phyloP scores from a whole-genome alignment of 192 early-diverging fungal genomes.

The Umbelopsis vinacea region DNA sequence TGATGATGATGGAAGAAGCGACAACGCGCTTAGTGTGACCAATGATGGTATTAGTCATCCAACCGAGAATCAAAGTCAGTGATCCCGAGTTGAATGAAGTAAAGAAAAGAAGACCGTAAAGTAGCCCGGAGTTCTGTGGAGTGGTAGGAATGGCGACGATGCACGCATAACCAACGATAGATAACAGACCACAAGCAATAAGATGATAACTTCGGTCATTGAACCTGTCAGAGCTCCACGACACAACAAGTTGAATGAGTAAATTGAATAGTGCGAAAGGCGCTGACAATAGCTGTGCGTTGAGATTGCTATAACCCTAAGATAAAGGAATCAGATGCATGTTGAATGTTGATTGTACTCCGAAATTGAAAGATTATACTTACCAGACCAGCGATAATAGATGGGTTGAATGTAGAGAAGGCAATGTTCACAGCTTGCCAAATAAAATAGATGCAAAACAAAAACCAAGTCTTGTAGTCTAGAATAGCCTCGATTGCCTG shows the following conservation, averaged over 20 bases:
- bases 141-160: conserved; percentile 17
- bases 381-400: conserved; percentile 21
- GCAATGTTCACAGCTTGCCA: conserved; percentile 29
- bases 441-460: conserved; percentile 31
- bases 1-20: conserved; percentile 32
- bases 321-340: not conserved
- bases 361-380: not conserved
- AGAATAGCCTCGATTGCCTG: conserved; percentile 25
- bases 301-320: conserved; percentile 21
- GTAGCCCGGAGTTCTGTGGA: not conserved
- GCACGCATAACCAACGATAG: not conserved
- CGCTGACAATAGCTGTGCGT: conserved; percentile 27
- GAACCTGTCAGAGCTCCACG: conserved; percentile 24
- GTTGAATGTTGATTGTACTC: not conserved
- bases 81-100: conserved; percentile 24
- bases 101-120: conserved; percentile 12
- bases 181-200: not conserved
- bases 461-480: conserved; percentile 35
- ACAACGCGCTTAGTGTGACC: conserved; percentile 33
- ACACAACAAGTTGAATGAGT: conserved; percentile 25
- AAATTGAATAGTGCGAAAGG: conserved; percentile 31
- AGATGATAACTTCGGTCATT: conserved; percentile 27
- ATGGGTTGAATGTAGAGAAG: conserved; percentile 25
- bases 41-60: conserved; percentile 30
- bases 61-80: conserved; percentile 19